These are phyloP conservation scores for Amylostereum chailletii DNA, from an alignment of 1,284 basidiomycete species.

Conservation along the genomic window DNA sequence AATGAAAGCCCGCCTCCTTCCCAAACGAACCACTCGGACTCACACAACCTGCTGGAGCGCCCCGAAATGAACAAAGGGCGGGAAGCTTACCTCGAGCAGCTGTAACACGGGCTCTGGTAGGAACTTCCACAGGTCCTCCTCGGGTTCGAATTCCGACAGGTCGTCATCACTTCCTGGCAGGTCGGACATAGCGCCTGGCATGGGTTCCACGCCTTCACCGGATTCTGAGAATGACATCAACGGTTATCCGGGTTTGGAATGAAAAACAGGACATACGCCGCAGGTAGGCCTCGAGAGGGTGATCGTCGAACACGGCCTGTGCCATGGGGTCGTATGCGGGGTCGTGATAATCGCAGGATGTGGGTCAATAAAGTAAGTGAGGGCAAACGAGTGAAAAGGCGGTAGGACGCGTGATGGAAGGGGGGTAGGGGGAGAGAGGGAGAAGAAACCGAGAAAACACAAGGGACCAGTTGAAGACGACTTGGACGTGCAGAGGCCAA, in stretches of 20 bases:
- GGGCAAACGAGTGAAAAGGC: not conserved
- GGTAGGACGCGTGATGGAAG: not conserved
- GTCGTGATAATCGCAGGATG: not conserved
- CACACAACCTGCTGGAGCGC: conserved; percentile 5
- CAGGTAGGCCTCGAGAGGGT: conserved; percentile 68
- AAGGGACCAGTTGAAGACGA: not conserved
- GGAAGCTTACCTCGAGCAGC: conserved; percentile 25
- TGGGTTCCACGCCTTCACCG: conserved; percentile 39
- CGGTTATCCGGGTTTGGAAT: conserved; percentile 6
- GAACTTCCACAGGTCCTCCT: conserved; percentile 24
- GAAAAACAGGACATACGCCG: conserved; percentile 36
- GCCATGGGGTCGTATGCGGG: conserved; percentile 40
- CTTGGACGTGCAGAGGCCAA: not conserved
- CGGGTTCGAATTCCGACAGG: conserved; percentile 23
- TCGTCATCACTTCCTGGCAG: conserved; percentile 16
- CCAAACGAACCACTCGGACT: conserved; percentile 2
- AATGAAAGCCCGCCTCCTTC: too few relatives aligned
- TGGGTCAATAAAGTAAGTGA: not conserved
- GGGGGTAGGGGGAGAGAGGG: not conserved
- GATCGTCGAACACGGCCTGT: conserved; percentile 68
- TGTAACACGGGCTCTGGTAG: conserved; percentile 26
- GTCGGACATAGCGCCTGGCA: conserved; percentile 27
- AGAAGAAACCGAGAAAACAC: not conserved
- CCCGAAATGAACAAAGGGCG: conserved; percentile 5
- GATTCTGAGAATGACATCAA: conserved; percentile 30